Base-by-base conservation (phyloP, 1,139 yeast species). In the Keqinozyma sinolaborantium region DNA sequence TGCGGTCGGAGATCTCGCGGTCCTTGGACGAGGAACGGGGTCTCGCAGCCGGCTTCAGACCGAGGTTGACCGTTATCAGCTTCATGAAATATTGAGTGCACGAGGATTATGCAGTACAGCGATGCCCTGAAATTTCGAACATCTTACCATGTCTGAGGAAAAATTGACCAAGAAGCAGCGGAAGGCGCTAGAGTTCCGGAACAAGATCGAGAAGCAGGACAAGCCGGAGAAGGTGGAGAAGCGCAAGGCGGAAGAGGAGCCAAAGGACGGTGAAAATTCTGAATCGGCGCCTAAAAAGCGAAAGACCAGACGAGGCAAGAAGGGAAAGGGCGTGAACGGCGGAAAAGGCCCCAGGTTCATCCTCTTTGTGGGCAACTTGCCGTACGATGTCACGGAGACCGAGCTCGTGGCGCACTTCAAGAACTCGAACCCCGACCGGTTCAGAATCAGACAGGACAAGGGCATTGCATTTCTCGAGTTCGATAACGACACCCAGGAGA, bases 381-480 rank as follows among this genome's bases (percentile, higher is more conserved):
- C 97, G 2, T 86, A 77, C 55, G 80, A 79, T 40, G 60, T 79
- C 16, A 70, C 78, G 2, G 76, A 75, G 35, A 70, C 73, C 4
- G 87, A 84, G 38, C 57, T 92, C 24, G 60, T 66, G 33, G 61
- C 71, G n/a, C 97, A 90, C 59, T 87, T 92, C 63, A 76, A 79
- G 45, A 75, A 79, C 25, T 70, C 85, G 32, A 63, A 69, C 13
- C 97, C 97, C 4, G 82, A 82, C 48, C 68, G 76, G 39, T 67
- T 92, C 36, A 77, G 98, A 51, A 62, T 86, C 30, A 76, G 97
- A 55, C 70, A 69, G 24, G 95, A 84, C 32, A 85, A 84, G 53
- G 97, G 97, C 5, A 88, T 90, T 53, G 97, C 97, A 15, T 92
- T 92, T 55, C 60, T 90, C 41, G 98, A 92, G 56, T 92, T 88